Evolutionary conservation across 1,139 yeast genomes (phyloP).

Genomic region (Debaryomycetaceae sp.): DNA sequence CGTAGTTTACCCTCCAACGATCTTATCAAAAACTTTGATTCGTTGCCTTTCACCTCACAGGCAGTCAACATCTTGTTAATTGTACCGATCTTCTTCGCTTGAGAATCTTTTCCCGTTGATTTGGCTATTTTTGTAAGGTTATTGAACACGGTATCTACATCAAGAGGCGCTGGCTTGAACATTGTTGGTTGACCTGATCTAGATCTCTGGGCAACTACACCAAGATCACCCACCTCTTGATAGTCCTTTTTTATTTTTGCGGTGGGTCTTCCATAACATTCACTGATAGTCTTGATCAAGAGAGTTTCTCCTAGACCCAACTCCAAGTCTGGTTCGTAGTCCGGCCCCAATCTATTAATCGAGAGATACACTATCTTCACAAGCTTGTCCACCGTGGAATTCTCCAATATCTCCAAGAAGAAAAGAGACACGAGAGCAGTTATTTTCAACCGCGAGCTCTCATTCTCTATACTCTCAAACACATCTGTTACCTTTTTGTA

Average conservation of each 20-base stretch:
- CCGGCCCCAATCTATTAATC: constrained; percentile 90
- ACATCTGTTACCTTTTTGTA: constrained; percentile 64
- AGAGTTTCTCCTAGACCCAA: constrained; percentile 90
- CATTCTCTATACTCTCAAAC: constrained; percentile 73
- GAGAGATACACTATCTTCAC: constrained; percentile 75
- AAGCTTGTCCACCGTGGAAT: constrained; percentile 53
- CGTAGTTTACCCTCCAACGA: constrained; percentile 90
- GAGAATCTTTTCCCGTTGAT: constrained; percentile 81
- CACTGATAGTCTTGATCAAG: constrained; percentile 82
- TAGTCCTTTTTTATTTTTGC: constrained; percentile 72
- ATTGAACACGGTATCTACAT: constrained; percentile 67
- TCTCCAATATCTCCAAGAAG: constrained; percentile 57
- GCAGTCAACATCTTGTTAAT: constrained; percentile 85
- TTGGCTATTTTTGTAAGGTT: constrained; percentile 75
- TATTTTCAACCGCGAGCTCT: constrained; percentile 79
- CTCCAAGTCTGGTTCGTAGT: constrained; percentile 85
- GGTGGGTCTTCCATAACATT: constrained; percentile 79
- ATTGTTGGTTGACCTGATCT: constrained; percentile 84
- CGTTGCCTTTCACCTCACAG: constrained; percentile 64
- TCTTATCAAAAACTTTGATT: constrained; percentile 86
- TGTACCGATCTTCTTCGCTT: constrained; percentile 65
- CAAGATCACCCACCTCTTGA: constrained; percentile 83
- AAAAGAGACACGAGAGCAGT: constrained; percentile 70
- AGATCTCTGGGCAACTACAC: constrained; percentile 81
- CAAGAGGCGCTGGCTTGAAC: constrained; percentile 86